Evolutionary conservation across 257 asterid genomes (phyloP).

Genomic region (Primulina eburnea): DNA sequence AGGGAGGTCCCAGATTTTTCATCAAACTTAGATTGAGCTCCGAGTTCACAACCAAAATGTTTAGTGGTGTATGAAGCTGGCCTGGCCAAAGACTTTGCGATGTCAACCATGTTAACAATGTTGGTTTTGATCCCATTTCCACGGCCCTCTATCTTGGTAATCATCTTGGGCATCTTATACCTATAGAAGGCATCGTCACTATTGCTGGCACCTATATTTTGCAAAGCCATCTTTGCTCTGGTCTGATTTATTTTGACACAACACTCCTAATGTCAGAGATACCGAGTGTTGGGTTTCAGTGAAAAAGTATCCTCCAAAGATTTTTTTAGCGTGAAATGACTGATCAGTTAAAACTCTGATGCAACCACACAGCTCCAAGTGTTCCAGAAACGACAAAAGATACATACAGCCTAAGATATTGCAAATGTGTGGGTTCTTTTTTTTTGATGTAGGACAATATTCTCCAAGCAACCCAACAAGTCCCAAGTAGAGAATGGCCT

Average conservation of each 20-base stretch:
- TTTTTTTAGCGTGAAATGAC: not conserved
- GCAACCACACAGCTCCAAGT: slow-evolving; percentile 19
- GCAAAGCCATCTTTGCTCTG: slow-evolving; percentile 66
- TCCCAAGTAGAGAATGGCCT: no score
- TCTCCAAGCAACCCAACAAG: no score
- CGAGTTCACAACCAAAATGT: slow-evolving; percentile 75
- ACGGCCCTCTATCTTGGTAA: slow-evolving; percentile 81
- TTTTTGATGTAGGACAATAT: no score
- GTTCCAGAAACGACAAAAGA: not conserved
- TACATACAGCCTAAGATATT: not conserved
- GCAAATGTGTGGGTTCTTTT: not conserved
- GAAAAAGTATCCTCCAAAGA: not conserved
- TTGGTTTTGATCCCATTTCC: slow-evolving; percentile 89
- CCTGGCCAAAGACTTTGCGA: slow-evolving; percentile 71
- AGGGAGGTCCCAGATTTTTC: slow-evolving; percentile 78
- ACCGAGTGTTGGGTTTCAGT: not conserved
- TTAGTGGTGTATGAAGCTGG: slow-evolving; percentile 81
- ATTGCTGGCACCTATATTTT: slow-evolving; percentile 81
- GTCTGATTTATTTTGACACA: not conserved
- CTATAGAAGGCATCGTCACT: slow-evolving; percentile 86
- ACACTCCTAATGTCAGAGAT: not conserved
- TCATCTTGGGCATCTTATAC: slow-evolving; percentile 82
- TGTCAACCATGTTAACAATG: slow-evolving; percentile 79
- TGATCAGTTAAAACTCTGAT: not conserved
- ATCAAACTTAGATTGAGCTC: slow-evolving; percentile 82